These are phyloP conservation scores for Aspergillus sp. DNA, from an alignment of 2,329 filamentous ascomycete genomes.

Conservation along the genomic window DNA sequence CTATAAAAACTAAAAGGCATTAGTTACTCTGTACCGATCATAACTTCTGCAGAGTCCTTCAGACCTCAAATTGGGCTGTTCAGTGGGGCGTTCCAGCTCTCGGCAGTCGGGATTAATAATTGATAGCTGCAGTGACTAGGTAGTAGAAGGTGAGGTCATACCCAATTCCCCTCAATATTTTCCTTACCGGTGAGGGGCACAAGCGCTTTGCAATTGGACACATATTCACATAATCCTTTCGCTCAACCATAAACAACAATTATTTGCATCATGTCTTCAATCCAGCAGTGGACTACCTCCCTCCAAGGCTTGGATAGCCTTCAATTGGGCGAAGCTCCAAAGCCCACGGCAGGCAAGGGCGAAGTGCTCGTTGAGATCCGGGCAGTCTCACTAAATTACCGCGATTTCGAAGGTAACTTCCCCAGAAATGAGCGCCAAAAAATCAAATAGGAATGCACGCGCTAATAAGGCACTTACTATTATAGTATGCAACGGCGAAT, in stretches of 20 bases:
- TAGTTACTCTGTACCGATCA: too few relatives aligned
- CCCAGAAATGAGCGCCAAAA: background rate
- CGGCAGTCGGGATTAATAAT: background rate
- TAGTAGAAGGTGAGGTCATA: background rate
- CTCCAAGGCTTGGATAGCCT: conserved; percentile 60
- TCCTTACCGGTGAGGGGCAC: background rate
- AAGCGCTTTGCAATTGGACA: background rate
- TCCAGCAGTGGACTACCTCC: conserved; percentile 54
- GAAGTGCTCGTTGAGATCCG: conserved; percentile 56
- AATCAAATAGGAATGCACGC: background rate
- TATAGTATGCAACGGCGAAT: conserved; percentile 63
- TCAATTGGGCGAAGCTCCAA: conserved; percentile 42
- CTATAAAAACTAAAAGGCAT: too few relatives aligned
- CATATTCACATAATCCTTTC: background rate
- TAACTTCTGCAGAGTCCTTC: too few relatives aligned
- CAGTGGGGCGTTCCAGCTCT: background rate
- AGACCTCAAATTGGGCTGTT: background rate
- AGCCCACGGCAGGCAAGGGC: conserved; percentile 50
- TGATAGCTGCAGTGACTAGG: background rate
- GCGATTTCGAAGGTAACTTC: conserved; percentile 45
- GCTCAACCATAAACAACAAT: too few relatives aligned
- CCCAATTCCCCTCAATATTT: background rate
- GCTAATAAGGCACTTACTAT: background rate
- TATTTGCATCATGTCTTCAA: conserved; percentile 6
- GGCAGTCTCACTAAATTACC: conserved; percentile 56